Base-by-base conservation (phyloP, 306 rosid species). In the Fragaria ananassa region DNA sequence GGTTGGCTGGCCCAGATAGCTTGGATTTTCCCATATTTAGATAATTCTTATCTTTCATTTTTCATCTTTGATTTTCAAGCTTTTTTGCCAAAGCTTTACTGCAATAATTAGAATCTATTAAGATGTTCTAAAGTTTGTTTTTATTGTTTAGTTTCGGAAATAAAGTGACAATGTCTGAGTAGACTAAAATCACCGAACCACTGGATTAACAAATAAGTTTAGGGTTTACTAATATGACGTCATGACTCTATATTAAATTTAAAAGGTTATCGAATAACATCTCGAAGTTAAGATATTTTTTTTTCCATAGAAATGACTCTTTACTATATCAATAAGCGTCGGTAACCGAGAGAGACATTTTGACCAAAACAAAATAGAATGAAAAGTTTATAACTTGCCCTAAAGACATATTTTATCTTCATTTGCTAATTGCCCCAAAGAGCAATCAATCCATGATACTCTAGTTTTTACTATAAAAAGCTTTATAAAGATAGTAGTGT, bases 1-100 rank as follows among this genome's bases (percentile, higher is more conserved):
- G 68, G 68, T 73, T 41, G 56, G 76, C 47, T 73, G 42, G 77
- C 49, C 77, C 70, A 61, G 46, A 10, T 74, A 8, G 58, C 5
- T 5, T 27, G 44, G 58, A 44, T 60, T 60, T 58, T 74, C n/a
- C 70, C 15, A 18, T 27, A 5, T 60, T 29, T 18, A 61, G 57
- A 4, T 49, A 46, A 46, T 42, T 56, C 56, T 72, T 54, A 72
- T 72, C 76, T 13, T 42, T 13, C 56, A 14, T 29, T 60, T 44
- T 74, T 57, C 23, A 63, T 17, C 46, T 9, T 31, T 14, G 8
- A 29, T 14, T 5, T 31, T 31, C 47, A 63, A 15, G 6, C 23
- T 58, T 25, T 25, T 62, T 29, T 10, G 14, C 9, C 27, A 10
- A 19, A 4, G 19, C 42, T 25, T 58, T 25, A 9, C 10, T 25